These are phyloP conservation scores for Colletotrichum sp. DNA, from an alignment of 2,329 filamentous ascomycete species.

Conservation along the genomic window DNA sequence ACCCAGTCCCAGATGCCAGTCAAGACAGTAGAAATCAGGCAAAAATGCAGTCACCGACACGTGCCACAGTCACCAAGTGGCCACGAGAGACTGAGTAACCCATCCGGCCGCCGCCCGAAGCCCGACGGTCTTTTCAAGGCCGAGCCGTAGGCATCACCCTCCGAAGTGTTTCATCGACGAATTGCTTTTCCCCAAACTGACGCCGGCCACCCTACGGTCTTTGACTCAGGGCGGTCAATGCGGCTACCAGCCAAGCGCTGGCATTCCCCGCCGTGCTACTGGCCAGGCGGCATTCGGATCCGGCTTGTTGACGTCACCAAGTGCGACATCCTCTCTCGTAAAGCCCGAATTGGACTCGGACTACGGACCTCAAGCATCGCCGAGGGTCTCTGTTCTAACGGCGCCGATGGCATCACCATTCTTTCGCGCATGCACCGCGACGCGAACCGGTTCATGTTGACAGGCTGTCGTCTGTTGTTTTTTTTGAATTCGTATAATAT, in stretches of 20 bases:
- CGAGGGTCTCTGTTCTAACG: not conserved
- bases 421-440: not conserved
- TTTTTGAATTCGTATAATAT: not conserved
- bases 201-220: not conserved
- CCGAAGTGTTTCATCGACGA: not conserved
- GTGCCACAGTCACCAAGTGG: not conserved
- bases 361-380: not conserved
- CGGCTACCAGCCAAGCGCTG: not conserved
- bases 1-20: not conserved
- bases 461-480: not conserved
- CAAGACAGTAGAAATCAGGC: not conserved
- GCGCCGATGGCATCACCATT: not conserved
- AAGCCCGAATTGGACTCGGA: constrained; percentile 8
- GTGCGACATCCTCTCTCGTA: not conserved
- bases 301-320: constrained; percentile 9
- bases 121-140: not conserved
- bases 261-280: not conserved
- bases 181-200: not conserved
- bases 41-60: not conserved
- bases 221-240: not conserved
- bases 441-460: not conserved
- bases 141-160: not conserved
- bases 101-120: not conserved
- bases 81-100: not conserved
- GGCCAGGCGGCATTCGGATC: not conserved